Base-by-base conservation (phyloP, 164 flowering plant genomes). In the Taxillus chinensis region DNA sequence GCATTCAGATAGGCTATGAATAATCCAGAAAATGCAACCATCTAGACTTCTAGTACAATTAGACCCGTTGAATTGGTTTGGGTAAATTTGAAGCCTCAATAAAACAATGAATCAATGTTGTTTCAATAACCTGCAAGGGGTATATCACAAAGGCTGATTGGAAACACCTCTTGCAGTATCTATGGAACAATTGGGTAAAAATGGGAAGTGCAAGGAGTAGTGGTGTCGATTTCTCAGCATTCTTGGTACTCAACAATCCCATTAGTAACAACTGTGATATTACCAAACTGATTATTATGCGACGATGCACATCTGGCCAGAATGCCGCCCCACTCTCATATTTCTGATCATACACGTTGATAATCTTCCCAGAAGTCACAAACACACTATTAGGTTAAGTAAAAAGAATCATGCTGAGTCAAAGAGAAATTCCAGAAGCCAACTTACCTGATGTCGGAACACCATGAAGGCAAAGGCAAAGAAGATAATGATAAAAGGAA, bases 401-500 rank as follows among this genome's bases (percentile, higher is more conserved):
- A n/a, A 49, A 49, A 9, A 49, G 27, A 27, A 27, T 27, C 27
- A 27, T 27, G 27, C 27, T 27, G 27, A 27, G 27, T 27, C 27
- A 27, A 27, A 27, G 42, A 17, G 7, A 53, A 50, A 16, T 56
- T 8, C 10, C 7, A 50, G 55, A 39, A 55, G 27, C 27, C 8
- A 56, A 65, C 54, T 45, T 79, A 92, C 98, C 98, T 92, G 96
- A 78, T 92, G 95, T 15, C 96, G 93, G 61, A 77, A 87, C 60
- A 92, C 86, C 75, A 90, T 8, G 65, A 74, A 92, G 51, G 98
- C 66, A 48, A 92, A 83, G n/a, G 84, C 85, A 57, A 92, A 92
- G 86, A 92, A 92, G 73, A 87, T 74, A 17, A 85, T 46, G 60
- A 92, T 86, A 83, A 92, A 92, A 46, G 96, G 95, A 41, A 89